phyloP scores from a whole-genome alignment of 1,284 basidiomycete species.

The Golubevia sp. region DNA sequence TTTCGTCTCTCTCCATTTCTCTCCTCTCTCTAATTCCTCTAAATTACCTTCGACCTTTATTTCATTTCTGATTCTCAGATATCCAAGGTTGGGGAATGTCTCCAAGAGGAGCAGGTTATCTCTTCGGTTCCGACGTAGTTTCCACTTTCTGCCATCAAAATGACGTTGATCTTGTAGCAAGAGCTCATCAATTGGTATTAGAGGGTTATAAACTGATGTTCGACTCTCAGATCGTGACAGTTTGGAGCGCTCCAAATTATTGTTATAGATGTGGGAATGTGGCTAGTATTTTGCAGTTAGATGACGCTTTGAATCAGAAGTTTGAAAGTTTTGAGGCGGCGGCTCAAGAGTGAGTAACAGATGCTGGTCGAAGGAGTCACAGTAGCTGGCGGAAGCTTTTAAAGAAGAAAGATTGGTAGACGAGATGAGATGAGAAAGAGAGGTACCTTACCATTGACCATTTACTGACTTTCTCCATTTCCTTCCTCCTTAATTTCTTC shows the following conservation, averaged over 20 bases:
- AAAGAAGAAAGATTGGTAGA: too few relatives aligned
- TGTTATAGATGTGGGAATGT: conserved; percentile 71
- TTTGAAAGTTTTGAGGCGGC: conserved; percentile 55
- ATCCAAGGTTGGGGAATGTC: conserved; percentile 77
- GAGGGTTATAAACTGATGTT: conserved; percentile 99
- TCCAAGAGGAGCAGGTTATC: conserved; percentile 92
- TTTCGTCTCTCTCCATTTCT: not conserved
- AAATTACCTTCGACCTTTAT: too few relatives aligned
- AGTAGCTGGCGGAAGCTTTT: too few relatives aligned
- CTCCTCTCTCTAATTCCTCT: conserved; percentile 54
- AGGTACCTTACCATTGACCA: too few relatives aligned
- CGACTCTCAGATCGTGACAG: conserved; percentile 90
- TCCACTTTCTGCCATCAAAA: conserved; percentile 88
- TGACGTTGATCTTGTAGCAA: conserved; percentile 88
- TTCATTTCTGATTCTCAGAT: conserved; percentile 12
- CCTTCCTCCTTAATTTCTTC: too few relatives aligned
- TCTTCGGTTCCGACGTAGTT: conserved; percentile 92
- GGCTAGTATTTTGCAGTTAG: conserved; percentile 51
- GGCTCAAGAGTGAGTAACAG: conserved; percentile 27
- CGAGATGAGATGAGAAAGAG: too few relatives aligned
- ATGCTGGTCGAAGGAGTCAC: conserved; percentile 3
- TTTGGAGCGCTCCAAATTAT: conserved; percentile 98
- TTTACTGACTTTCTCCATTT: not conserved
- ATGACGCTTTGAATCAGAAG: conserved; percentile 56
- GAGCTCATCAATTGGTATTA: conserved; percentile 95